These are phyloP conservation scores for Hordeum marinum DNA, from an alignment of 176 grass and related monocot species.

Conservation along the genomic window DNA sequence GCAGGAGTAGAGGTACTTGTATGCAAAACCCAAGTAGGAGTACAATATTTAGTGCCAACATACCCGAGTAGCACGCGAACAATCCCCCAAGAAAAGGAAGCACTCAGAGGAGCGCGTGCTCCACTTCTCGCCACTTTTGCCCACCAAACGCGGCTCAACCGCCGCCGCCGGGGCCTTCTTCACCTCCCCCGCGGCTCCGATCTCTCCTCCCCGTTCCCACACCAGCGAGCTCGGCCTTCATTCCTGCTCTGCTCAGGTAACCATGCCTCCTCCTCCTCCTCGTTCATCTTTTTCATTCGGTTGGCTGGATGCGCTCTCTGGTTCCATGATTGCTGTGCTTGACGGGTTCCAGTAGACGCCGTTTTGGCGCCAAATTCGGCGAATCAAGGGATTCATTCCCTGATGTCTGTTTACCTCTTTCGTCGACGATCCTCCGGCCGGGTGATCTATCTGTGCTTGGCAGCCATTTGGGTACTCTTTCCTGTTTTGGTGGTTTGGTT, in stretches of 20 bases:
- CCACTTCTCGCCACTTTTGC: neutral
- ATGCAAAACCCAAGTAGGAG: neutral
- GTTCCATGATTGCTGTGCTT: neutral
- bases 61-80: neutral
- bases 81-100: neutral
- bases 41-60: neutral
- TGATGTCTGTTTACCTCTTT: neutral
- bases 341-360: neutral
- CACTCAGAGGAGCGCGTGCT: neutral
- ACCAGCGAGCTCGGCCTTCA: neutral
- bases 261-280: neutral
- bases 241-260: conserved; percentile 1
- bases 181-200: neutral
- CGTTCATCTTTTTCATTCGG: neutral
- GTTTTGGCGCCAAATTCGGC: neutral
- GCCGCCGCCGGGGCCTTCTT: neutral
- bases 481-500: no score
- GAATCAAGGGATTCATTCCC: neutral
- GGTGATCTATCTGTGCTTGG: neutral
- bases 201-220: neutral
- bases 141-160: conserved; percentile 6
- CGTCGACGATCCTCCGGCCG: neutral
- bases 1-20: neutral
- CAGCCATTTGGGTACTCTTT: neutral
- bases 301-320: no score